Evolutionary conservation across 2,329 filamentous ascomycete genomes (phyloP).

Genomic region (Xylaria sp.): DNA sequence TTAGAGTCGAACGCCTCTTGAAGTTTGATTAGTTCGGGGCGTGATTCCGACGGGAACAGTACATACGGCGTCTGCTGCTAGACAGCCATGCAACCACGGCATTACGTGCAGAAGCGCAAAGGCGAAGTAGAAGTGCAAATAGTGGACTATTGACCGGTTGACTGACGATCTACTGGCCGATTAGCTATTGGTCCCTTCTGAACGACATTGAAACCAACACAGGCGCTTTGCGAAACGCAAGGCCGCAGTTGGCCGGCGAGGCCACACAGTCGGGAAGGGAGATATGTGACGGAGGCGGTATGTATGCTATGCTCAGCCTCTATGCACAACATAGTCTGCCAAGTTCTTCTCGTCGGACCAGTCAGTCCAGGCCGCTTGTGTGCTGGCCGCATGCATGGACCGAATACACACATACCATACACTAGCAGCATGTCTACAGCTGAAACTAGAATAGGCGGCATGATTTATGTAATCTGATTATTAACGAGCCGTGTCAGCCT

Average conservation of each 20-base stretch:
- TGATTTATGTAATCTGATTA: conserved; percentile 31
- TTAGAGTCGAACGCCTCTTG: conserved; percentile 16
- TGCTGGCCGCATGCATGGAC: conserved; percentile 8
- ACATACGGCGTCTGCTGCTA: conserved; percentile 12
- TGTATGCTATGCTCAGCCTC: conserved; percentile 26
- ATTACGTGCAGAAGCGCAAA: conserved; percentile 16
- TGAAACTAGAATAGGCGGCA: neutral
- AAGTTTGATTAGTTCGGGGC: conserved; percentile 27
- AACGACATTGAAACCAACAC: conserved; percentile 28
- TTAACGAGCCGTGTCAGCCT: conserved; percentile 26
- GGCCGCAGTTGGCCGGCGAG: conserved; percentile 8
- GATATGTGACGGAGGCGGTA: conserved; percentile 5
- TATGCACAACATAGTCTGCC: conserved; percentile 35
- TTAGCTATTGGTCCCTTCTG: conserved; percentile 2
- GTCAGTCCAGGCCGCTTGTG: conserved; percentile 6
- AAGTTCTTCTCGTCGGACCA: conserved; percentile 18
- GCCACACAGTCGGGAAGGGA: neutral
- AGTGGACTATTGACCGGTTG: conserved; percentile 14
- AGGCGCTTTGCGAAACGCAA: conserved; percentile 31
- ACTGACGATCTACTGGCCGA: conserved; percentile 9
- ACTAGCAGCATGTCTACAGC: neutral
- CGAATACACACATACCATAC: neutral
- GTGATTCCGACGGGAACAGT: conserved; percentile 16
- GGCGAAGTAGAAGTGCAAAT: conserved; percentile 25
- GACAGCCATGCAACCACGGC: conserved; percentile 28